These are phyloP conservation scores for Brassica rapa DNA, from an alignment of 345 rosid genomes.

Conservation along the genomic window DNA sequence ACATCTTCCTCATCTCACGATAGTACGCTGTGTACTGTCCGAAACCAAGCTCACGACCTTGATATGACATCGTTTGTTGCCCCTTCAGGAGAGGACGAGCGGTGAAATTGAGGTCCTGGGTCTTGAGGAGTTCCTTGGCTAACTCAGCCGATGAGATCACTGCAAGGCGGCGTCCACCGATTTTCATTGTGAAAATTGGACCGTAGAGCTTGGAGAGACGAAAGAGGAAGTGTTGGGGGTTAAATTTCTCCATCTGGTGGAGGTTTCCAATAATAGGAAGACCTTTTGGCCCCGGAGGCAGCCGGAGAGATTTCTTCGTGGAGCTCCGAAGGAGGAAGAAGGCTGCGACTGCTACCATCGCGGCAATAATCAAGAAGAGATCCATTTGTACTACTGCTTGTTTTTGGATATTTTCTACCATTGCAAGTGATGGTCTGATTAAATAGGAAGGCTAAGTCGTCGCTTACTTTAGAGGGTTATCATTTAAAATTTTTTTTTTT, in stretches of 20 bases:
- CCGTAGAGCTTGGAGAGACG: constrained; percentile 38
- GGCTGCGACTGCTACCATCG: background rate
- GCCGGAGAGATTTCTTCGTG: constrained; percentile 22
- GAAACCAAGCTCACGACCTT: constrained; percentile 41
- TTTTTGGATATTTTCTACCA: background rate
- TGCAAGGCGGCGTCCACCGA: constrained; percentile 14
- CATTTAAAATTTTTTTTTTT: background rate
- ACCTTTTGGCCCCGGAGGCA: constrained; percentile 41
- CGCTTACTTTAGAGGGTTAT: background rate
- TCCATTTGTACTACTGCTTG: constrained; percentile 22
- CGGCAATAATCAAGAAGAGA: constrained; percentile 25
- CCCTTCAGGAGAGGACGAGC: constrained; percentile 36
- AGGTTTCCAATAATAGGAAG: constrained; percentile 40
- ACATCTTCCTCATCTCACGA: constrained; percentile 43
- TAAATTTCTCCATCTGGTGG: constrained; percentile 38
- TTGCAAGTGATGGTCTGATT: background rate
- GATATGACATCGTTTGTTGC: constrained; percentile 41
- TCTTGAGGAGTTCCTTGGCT: constrained; percentile 33
- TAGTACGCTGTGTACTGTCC: constrained; percentile 39
- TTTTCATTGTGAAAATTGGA: constrained; percentile 35
- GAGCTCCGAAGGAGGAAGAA: constrained; percentile 19
- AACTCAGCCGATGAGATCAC: constrained; percentile 37
- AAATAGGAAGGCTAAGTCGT: constrained; percentile 16
- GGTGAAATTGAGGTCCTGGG: constrained; percentile 37
- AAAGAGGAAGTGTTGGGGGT: constrained; percentile 39